Evolutionary conservation across 805 yeast species (phyloP).

Genomic region (Maudiozyma barnettii): DNA sequence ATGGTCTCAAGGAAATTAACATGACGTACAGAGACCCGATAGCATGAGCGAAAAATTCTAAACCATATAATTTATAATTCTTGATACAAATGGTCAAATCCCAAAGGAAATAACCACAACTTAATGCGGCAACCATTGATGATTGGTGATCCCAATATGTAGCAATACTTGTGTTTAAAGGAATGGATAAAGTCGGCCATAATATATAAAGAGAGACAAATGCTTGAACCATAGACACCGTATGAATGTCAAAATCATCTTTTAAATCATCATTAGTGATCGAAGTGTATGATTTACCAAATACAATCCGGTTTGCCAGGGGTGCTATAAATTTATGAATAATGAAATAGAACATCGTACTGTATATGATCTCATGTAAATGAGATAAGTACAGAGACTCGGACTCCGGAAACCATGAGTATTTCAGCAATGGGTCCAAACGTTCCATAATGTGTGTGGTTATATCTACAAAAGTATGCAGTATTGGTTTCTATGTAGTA

Average conservation of each 20-base stretch:
- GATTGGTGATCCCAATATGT: constrained; percentile 68
- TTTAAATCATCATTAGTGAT: constrained; percentile 37
- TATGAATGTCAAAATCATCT: constrained; percentile 80
- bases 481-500: no score
- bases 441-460: neutral
- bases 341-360: constrained; percentile 50
- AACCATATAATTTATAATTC: constrained; percentile 62
- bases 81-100: constrained; percentile 62
- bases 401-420: constrained; percentile 30
- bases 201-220: constrained; percentile 49
- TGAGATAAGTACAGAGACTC: constrained; percentile 39
- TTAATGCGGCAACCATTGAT: constrained; percentile 61
- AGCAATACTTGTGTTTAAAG: constrained; percentile 37
- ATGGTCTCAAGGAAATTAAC: constrained; percentile 53
- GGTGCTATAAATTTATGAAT: constrained; percentile 46
- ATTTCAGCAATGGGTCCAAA: constrained; percentile 22
- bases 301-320: constrained; percentile 35
- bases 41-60: constrained; percentile 78
- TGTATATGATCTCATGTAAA: constrained; percentile 62
- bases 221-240: constrained; percentile 81
- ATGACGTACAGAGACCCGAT: constrained; percentile 72
- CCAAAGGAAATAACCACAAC: constrained; percentile 88
- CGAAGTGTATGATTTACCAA: constrained; percentile 47
- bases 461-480: no score
- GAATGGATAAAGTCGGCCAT: constrained; percentile 53